Percentiles rank a stretch among this genome's conserved stretches.
phyloP scores from a whole-genome alignment of 1,139 yeast species.

The Spathaspora sp. region DNA sequence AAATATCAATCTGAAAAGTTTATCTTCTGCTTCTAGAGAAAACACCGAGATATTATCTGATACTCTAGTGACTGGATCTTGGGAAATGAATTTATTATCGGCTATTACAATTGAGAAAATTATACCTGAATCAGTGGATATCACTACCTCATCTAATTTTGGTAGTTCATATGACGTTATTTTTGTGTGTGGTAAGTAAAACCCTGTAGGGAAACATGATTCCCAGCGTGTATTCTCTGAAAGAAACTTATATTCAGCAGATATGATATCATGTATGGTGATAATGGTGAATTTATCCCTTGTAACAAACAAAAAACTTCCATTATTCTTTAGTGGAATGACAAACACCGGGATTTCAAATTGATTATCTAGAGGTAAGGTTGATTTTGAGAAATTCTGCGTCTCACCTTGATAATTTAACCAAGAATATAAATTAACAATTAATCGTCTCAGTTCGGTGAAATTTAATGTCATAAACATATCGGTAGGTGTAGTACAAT shows the following conservation, averaged over 20 bases:
- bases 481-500: slow-evolving; percentile 22
- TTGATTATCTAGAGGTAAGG: slow-evolving; percentile 35
- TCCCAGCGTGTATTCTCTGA: slow-evolving; percentile 14
- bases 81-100: slow-evolving; percentile 12
- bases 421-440: slow-evolving; percentile 44
- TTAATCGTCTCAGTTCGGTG: slow-evolving; percentile 36
- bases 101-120: slow-evolving; percentile 31
- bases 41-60: slow-evolving; percentile 36
- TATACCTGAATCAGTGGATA: slow-evolving; percentile 44
- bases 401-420: slow-evolving; percentile 30
- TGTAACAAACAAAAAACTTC: slow-evolving; percentile 37
- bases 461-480: slow-evolving; percentile 37
- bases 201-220: slow-evolving; percentile 40
- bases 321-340: slow-evolving; percentile 31
- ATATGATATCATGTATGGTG: slow-evolving; percentile 44
- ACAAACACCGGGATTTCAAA: slow-evolving; percentile 43
- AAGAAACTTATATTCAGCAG: slow-evolving; percentile 43
- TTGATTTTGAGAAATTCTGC: slow-evolving; percentile 19
- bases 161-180: slow-evolving; percentile 14
- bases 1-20: slow-evolving; percentile 26
- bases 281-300: slow-evolving; percentile 28
- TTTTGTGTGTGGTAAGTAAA: slow-evolving; percentile 24
- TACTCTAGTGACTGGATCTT: slow-evolving; percentile 24
- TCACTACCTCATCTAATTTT: slow-evolving; percentile 33
- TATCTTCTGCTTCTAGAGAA: slow-evolving; percentile 22